A percentile compares a stretch with the other conserved stretches of the same genome.
Conservation (phyloP, 139 green algal genomes). For the Coelastrella sp. region DNA sequence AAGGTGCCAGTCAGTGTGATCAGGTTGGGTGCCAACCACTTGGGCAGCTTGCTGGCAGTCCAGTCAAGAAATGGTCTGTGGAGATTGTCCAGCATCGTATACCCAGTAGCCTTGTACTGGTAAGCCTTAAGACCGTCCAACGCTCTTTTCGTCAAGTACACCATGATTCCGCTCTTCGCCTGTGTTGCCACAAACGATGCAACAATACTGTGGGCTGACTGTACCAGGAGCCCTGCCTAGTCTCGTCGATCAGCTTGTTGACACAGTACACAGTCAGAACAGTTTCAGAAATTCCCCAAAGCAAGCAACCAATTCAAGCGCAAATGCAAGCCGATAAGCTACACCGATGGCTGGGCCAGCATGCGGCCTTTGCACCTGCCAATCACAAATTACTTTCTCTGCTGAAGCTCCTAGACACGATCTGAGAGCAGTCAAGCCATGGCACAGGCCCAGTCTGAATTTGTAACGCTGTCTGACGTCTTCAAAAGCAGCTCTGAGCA, state of each 20-base stretch:
- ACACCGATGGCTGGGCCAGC: no score
- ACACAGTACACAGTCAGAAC: no score
- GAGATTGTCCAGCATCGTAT: constrained; percentile 85
- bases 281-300: background rate
- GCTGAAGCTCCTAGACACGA: no score
- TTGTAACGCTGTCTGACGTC: background rate
- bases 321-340: background rate
- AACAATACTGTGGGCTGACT: background rate
- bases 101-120: constrained; percentile 87
- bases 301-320: background rate
- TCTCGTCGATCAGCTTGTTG: no score
- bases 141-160: constrained; percentile 63
- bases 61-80: constrained; percentile 85
- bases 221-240: no score
- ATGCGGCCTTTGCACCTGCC: no score
- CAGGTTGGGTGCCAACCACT: constrained; percentile 95
- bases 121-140: constrained; percentile 85
- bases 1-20: constrained; percentile 89
- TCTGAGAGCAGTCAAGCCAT: no score
- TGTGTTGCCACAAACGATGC: background rate
- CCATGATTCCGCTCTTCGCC: constrained; percentile 52
- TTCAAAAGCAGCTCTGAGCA: background rate
- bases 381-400: no score
- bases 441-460: no score
- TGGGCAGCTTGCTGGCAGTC: constrained; percentile 62